phyloP scores from a whole-genome alignment of 306 rosid genomes.

The Quercus robur region DNA sequence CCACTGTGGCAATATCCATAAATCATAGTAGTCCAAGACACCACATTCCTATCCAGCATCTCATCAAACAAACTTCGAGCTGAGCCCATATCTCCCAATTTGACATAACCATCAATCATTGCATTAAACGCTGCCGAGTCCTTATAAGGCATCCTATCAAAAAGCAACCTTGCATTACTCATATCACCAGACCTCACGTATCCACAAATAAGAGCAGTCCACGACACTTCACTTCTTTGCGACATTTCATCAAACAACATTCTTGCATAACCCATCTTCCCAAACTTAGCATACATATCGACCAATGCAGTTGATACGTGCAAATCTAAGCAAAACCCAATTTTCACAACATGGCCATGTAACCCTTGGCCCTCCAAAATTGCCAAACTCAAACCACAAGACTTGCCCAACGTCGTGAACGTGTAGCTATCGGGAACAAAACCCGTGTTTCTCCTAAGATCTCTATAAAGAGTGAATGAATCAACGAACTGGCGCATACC shows the following conservation, averaged over 20 bases:
- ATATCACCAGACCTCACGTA: conserved; percentile 54
- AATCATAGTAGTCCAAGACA: conserved; percentile 73
- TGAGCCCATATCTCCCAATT: conserved; percentile 41
- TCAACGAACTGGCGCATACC: conserved; percentile 29
- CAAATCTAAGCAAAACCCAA: conserved; percentile 51
- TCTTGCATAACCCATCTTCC: conserved; percentile 39
- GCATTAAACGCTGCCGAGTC: conserved; percentile 56
- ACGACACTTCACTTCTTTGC: conserved; percentile 49
- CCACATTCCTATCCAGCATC: conserved; percentile 48
- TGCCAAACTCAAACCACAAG: conserved; percentile 34
- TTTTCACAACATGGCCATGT: conserved; percentile 40
- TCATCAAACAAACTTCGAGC: conserved; percentile 57
- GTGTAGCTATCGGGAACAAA: conserved; percentile 44
- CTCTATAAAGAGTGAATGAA: conserved; percentile 42
- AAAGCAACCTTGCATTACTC: conserved; percentile 54
- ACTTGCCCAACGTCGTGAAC: conserved; percentile 46
- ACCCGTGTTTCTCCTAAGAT: conserved; percentile 28
- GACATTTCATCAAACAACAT: conserved; percentile 62
- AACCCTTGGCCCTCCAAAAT: conserved; percentile 38
- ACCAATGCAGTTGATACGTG: conserved; percentile 56
- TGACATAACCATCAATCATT: conserved; percentile 64
- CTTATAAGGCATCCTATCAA: conserved; percentile 45
- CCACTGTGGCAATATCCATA: conserved; percentile 52
- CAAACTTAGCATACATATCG: conserved; percentile 58
- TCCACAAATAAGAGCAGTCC: conserved; percentile 68